phyloP scores from a whole-genome alignment of 306 rosid species.

The Medicago arabica region DNA sequence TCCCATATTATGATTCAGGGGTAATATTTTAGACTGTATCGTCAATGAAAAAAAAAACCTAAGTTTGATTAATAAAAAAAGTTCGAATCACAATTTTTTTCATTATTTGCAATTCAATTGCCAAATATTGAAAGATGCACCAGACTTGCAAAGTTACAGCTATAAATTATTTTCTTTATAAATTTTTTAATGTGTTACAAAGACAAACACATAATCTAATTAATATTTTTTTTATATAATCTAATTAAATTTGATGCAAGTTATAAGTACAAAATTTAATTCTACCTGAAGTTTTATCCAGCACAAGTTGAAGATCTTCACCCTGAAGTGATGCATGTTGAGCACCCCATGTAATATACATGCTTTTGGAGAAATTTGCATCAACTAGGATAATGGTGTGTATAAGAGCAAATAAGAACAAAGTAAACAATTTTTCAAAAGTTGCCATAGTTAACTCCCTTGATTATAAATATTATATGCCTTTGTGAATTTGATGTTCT shows the following conservation, averaged over 20 bases:
- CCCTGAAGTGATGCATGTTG: slow-evolving; percentile 58
- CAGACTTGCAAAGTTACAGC: background rate
- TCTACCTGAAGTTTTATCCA: slow-evolving; percentile 68
- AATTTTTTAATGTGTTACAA: no score
- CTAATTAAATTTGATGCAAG: slow-evolving; percentile 8
- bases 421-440: slow-evolving; percentile 42
- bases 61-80: no score
- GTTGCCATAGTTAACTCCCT: slow-evolving; percentile 48
- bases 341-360: slow-evolving; percentile 69
- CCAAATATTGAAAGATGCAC: slow-evolving; percentile 16
- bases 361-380: slow-evolving; percentile 60
- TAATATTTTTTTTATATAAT: background rate
- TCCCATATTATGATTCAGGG: no score
- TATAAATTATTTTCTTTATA: background rate
- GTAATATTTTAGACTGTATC: no score
- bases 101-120: background rate
- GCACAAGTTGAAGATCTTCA: slow-evolving; percentile 73
- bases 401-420: slow-evolving; percentile 47
- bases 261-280: background rate
- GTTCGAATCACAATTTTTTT: no score
- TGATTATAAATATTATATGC: background rate
- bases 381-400: slow-evolving; percentile 45
- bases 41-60: no score
- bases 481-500: slow-evolving; percentile 14
- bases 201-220: no score